phyloP scores from a whole-genome alignment of 305 asterid genomes.

The Rubia tinctorum region DNA sequence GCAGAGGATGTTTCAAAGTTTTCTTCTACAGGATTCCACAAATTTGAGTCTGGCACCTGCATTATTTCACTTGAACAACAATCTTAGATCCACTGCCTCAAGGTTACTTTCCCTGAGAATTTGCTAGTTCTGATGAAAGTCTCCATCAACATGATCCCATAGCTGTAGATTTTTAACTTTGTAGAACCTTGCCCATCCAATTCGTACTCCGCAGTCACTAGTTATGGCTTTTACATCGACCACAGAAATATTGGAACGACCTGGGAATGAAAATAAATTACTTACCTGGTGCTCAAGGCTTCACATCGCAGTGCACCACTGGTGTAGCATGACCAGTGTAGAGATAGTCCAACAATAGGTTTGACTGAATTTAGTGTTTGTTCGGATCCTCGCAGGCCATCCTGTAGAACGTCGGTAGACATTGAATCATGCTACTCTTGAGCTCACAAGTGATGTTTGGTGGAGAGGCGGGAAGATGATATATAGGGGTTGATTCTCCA shows the following conservation, averaged over 20 bases:
- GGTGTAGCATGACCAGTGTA: constrained; percentile 16
- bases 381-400: too few relatives aligned
- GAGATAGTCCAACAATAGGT: constrained; percentile 19
- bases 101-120: constrained; percentile 20
- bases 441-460: too few relatives aligned
- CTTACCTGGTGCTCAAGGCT: constrained; percentile 47
- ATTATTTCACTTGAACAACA: background rate
- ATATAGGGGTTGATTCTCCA: too few relatives aligned
- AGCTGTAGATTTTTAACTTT: constrained; percentile 12
- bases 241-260: background rate
- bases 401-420: too few relatives aligned
- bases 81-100: background rate
- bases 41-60: constrained; percentile 8
- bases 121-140: constrained; percentile 26
- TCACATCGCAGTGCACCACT: constrained; percentile 45
- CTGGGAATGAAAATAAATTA: background rate
- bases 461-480: too few relatives aligned
- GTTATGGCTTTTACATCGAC: background rate
- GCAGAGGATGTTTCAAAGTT: constrained; percentile 9
- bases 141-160: constrained; percentile 37
- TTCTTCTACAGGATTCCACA: background rate
- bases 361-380: too few relatives aligned
- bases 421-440: too few relatives aligned
- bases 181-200: constrained; percentile 16
- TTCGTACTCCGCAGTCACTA: constrained; percentile 14